A percentile compares a stretch with the other conserved stretches of the same genome.
These are phyloP conservation scores for Blepharisma japonicum DNA, from an alignment of 73 alveolate genomes.

Conservation along the genomic window DNA sequence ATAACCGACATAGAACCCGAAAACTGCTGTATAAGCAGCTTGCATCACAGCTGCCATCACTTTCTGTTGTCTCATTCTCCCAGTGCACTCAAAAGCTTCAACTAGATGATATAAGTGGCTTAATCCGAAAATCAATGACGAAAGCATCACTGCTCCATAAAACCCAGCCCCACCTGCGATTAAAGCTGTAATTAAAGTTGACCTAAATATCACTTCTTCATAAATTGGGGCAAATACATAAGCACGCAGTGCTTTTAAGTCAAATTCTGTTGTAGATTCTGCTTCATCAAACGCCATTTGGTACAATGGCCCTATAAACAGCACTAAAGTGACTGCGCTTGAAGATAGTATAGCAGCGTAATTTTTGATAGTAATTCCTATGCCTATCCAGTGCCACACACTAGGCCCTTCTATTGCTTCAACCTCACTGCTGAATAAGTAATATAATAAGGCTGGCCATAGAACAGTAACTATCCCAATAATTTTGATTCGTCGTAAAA, in stretches of 20 bases:
- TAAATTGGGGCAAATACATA: not conserved
- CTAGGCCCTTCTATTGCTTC: not conserved
- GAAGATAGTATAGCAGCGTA: slow-evolving; percentile 12
- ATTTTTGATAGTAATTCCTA: not conserved
- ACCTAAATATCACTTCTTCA: slow-evolving; percentile 16
- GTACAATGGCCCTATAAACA: slow-evolving; percentile 18
- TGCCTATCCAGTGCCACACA: not conserved
- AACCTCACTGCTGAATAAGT: not conserved
- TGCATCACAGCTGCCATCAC: not conserved
- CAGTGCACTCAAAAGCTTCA: not conserved
- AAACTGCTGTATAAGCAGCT: not conserved
- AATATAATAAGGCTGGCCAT: not conserved
- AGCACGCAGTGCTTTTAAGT: not conserved
- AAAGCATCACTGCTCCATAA: not conserved
- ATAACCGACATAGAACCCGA: not conserved
- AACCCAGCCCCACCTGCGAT: slow-evolving; percentile 10
- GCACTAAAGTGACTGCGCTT: not conserved
- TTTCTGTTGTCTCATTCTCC: not conserved
- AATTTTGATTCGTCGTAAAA: not conserved
- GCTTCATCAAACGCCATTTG: slow-evolving; percentile 16
- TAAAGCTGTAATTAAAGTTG: not conserved
- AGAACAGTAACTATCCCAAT: not conserved
- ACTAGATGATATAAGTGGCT: slow-evolving; percentile 4
- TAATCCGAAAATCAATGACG: not conserved
- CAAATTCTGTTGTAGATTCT: not conserved